Base-by-base conservation (phyloP, 805 yeast genomes). In the Torulaspora microellipsoides region DNA sequence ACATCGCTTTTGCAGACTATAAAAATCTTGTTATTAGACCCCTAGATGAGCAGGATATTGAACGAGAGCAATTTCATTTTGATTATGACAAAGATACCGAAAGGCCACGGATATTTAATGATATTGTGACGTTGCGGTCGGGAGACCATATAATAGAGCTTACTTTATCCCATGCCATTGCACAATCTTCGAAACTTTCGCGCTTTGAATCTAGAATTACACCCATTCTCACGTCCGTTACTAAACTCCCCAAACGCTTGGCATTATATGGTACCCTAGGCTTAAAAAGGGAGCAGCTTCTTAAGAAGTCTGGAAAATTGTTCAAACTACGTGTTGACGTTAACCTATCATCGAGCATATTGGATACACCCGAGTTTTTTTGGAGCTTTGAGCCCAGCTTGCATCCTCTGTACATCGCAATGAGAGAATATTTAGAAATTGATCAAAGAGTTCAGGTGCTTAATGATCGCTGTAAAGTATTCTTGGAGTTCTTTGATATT, bases 361-460 rank as follows among this genome's bases (percentile, higher is more conserved):
- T 93, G 42, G 99, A 93, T 58, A 89, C 96, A 0, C 99, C 99
- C 0, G 96, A 88, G 49, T 89, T 87, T 59, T 93, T 93, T 64
- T 93, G 99, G 99, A 85, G 90, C 39, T 76, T 75, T 49, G 99
- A 93, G 66, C 99, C 99, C 4, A 90, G 95, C 31, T 73, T 93
- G 52, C 95, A 91, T 61, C 98, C 98, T 3, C 69, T 93, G 33
- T 93, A 93, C 64, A 73, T 74, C 29, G 97, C 97, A 1, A 81
- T 90, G 44, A 69, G 96, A 46, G 96, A 93, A 51, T 93, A 93
- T 57, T 68, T 93, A 44, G 99, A 93, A 65, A 90, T 93, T 49
- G 97, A 91, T 60, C 96, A 87, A 65, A 70, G 99, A 42, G 96
- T 91, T 27, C 90, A 86, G 58, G 96, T 93, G 4, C 72, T 93